Evolutionary conservation across 768 basidiomycete genomes (phyloP), one percentile per base, ranked within the genome.

Genomic region (Boletus bicolor): DNA sequence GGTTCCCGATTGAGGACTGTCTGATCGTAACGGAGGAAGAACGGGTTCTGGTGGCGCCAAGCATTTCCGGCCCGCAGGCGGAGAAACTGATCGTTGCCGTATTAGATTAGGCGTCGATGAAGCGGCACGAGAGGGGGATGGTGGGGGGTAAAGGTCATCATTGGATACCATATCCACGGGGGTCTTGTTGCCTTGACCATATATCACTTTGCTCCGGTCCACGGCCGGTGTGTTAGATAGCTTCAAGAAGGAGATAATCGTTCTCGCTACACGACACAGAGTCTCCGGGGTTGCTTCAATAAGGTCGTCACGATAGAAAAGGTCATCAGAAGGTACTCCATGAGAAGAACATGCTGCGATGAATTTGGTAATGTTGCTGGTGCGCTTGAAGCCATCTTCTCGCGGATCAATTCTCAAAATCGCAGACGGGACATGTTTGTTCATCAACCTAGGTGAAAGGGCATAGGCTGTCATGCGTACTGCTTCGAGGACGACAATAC

Each of bases 321-420:
- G 70, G 55, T 86, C 86, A 52, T 84, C 82, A 26, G 79, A 71
- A 38, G 78, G 66, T 26, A 91, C 72, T 4, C 86, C 87, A 60
- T 85, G 82, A 39, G 82, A 80, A 28, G 86, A 79, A 58, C 86
- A 91, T 1, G 87, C 83, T 4, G 87, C 86, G 34, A 91, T 77
- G 66, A 93, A 93, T 69, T 83, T 86, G 38, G 87, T 84, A 24
- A 89, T 77, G 64, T 94, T 94, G 37, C 82, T 80, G 3, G 82
- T 81, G 54, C 84, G 80, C 64, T 80, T 72, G 65, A 84, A 75
- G 34, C 88, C 83, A 63, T 86, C 84, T 70, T 87, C 84, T 21
- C 83, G 80, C 57, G 81, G 68, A 70, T 90, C 84, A 51, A 89
- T 79, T 50, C 82, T 81, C 49, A 83, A 72, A 57, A 87, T 77